phyloP scores from a whole-genome alignment of 768 basidiomycete genomes.

The Termitomyces sp. region DNA sequence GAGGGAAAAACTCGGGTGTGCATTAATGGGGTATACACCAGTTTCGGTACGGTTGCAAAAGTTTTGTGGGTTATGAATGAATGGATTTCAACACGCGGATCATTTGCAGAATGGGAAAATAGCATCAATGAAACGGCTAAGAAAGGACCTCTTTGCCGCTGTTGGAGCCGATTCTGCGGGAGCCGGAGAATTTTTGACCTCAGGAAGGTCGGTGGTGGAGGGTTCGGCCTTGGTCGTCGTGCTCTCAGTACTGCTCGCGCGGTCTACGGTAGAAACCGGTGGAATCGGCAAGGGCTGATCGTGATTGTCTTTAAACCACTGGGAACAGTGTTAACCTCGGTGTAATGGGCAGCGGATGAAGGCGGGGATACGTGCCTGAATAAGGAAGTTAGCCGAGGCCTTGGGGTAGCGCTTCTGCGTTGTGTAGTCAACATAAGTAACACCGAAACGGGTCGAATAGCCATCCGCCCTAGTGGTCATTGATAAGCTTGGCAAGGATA shows the following conservation, averaged over 20 bases:
- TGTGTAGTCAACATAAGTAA: slow-evolving; percentile 68
- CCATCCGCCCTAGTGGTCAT: slow-evolving; percentile 54
- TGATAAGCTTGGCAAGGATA: not conserved
- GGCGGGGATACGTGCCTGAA: slow-evolving; percentile 35
- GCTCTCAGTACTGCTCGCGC: not conserved
- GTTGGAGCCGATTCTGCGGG: not conserved
- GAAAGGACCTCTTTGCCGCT: not conserved
- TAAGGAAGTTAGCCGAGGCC: slow-evolving; percentile 53
- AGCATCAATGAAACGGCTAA: not conserved
- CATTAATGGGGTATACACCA: not conserved
- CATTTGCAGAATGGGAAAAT: slow-evolving; percentile 6
- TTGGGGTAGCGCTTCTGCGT: slow-evolving; percentile 67
- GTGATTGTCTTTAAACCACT: slow-evolving; percentile 38
- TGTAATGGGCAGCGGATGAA: not conserved
- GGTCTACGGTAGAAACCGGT: not conserved
- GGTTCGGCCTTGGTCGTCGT: not conserved
- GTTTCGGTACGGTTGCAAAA: too few species aligned
- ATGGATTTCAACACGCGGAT: not conserved
- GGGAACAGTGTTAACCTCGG: not conserved
- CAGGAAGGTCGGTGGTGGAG: not conserved
- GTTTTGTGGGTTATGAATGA: not conserved
- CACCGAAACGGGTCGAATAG: slow-evolving; percentile 63
- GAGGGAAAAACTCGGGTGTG: not conserved
- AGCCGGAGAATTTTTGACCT: not conserved
- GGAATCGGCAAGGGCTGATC: slow-evolving; percentile 3